Evolutionary conservation across 1,284 basidiomycete species (phyloP).

Genomic region (Thelephora terrestris): DNA sequence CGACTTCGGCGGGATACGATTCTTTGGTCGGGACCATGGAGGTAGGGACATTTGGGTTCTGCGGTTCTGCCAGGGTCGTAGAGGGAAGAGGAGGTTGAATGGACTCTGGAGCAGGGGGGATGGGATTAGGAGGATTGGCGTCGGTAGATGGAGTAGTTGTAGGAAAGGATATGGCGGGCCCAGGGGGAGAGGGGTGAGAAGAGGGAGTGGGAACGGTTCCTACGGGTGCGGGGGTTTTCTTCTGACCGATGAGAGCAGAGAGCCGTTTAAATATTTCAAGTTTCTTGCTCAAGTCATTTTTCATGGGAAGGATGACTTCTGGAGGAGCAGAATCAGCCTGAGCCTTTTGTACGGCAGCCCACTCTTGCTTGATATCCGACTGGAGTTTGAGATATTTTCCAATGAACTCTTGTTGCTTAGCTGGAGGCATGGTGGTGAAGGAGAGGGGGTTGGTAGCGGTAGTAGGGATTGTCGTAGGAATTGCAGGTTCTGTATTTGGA

Average conservation of each 20-base stretch:
- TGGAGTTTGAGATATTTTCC: conserved; percentile 1
- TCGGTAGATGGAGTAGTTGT: neutral
- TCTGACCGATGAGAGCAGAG: neutral
- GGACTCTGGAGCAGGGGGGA: neutral
- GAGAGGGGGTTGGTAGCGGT: neutral
- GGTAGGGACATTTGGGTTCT: neutral
- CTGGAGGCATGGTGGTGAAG: neutral
- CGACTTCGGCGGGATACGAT: neutral
- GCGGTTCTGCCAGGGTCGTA: neutral
- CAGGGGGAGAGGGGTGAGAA: neutral
- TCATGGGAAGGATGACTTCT: neutral
- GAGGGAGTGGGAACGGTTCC: neutral
- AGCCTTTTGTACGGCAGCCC: neutral
- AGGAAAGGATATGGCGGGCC: neutral
- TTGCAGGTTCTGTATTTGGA: neutral
- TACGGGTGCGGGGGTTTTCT: neutral
- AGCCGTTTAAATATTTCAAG: neutral
- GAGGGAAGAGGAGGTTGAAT: neutral
- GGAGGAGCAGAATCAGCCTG: neutral
- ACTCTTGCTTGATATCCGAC: neutral
- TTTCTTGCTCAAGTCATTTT: neutral
- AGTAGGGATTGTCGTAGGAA: neutral
- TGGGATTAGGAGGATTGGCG: neutral
- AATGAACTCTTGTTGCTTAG: neutral
- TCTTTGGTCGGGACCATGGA: neutral